Conservation (phyloP, 176 grass and related monocot genomes). For the Triticum monococcum region DNA sequence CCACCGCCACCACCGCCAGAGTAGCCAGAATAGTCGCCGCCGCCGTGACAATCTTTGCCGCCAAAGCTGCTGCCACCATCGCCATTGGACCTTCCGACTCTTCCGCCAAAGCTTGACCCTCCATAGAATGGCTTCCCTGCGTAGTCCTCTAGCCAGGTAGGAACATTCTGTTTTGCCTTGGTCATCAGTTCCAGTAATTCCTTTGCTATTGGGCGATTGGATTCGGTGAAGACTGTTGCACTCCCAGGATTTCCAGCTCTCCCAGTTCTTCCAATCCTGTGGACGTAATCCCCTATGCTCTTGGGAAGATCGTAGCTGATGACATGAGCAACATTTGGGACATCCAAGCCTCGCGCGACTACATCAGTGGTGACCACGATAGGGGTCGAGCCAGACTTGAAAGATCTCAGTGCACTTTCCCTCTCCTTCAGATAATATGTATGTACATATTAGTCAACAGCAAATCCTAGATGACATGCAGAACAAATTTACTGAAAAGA, state of each 20-base stretch:
- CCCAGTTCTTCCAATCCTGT: constrained; percentile 75
- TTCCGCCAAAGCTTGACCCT: constrained; percentile 33
- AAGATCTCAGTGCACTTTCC: constrained; percentile 63
- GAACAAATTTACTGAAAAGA: neutral
- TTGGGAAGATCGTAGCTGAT: constrained; percentile 89
- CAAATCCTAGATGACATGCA: neutral
- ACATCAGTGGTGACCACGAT: constrained; percentile 90
- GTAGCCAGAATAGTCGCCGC: constrained; percentile 9
- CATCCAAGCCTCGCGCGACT: constrained; percentile 64
- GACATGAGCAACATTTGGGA: constrained; percentile 78
- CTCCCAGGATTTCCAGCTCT: constrained; percentile 38
- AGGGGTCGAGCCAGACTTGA: constrained; percentile 59
- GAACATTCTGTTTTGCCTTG: constrained; percentile 62
- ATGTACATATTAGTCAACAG: neutral
- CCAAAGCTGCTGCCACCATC: constrained; percentile 26
- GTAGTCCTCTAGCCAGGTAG: constrained; percentile 54
- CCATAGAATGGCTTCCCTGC: constrained; percentile 29
- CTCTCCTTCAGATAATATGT: constrained; percentile 63
- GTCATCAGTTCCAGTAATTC: constrained; percentile 58
- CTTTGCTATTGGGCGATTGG: constrained; percentile 51
- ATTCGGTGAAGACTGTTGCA: constrained; percentile 62
- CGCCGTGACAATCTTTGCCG: constrained; percentile 16
- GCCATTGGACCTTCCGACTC: constrained; percentile 4
- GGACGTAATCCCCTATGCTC: constrained; percentile 70
- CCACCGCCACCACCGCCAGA: neutral